A percentile compares a stretch with the other conserved stretches of the same genome.
phyloP scores from a whole-genome alignment of 495 filamentous ascomycete genomes.

The Diplogelasinospora grovesii region DNA sequence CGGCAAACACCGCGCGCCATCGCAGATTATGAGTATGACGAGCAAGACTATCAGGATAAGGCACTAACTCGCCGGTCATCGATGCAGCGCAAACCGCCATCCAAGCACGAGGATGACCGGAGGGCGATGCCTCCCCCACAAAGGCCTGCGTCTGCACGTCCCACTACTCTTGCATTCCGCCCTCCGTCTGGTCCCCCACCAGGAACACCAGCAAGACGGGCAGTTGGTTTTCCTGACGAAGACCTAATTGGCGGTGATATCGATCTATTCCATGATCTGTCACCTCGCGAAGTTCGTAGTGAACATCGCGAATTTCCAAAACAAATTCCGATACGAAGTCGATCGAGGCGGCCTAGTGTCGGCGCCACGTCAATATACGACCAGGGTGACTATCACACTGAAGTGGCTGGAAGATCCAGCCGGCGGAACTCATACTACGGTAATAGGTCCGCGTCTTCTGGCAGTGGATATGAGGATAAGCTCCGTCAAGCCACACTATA shows the following conservation, averaged over 20 bases:
- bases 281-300: conserved; percentile 16
- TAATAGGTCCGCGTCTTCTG: conserved; percentile 16
- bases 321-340: conserved; percentile 11
- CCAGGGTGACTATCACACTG: conserved; percentile 18
- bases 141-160: conserved; percentile 36
- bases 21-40: conserved; percentile 20
- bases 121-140: conserved; percentile 34
- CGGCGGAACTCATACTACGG: conserved; percentile 31
- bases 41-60: conserved; percentile 24
- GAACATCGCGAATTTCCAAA: conserved; percentile 12
- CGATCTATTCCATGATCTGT: conserved; percentile 27
- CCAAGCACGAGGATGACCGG: conserved; percentile 32
- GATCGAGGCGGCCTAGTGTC: conserved; percentile 15
- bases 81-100: conserved; percentile 26
- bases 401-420: conserved; percentile 17
- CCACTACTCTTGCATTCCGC: conserved; percentile 25
- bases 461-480: conserved; percentile 44
- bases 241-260: conserved; percentile 21
- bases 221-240: conserved; percentile 29
- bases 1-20: conserved; percentile 23
- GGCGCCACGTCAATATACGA: conserved; percentile 20
- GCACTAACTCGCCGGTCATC: conserved; percentile 32
- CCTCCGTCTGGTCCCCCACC: conserved; percentile 30
- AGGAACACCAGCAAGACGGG: conserved; percentile 24
- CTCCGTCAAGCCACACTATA: conserved; percentile 39